Evolutionary conservation across 2,329 filamentous ascomycete genomes (phyloP).

Genomic region (Ophiocordyceps camponoti-floridani): DNA sequence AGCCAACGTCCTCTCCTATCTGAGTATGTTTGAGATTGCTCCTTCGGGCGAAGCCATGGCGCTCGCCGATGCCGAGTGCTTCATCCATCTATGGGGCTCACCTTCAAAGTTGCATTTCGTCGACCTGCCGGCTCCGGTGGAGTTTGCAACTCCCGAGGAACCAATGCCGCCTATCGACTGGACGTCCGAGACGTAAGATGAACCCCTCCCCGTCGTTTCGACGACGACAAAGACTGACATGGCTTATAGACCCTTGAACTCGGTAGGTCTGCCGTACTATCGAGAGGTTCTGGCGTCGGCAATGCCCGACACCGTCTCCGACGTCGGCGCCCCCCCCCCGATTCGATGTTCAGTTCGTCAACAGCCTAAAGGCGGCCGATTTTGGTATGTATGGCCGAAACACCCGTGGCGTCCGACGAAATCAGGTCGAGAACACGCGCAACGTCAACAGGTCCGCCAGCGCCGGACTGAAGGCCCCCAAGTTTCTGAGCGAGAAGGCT

Average conservation of each 20-base stretch:
- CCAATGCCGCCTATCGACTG: slow-evolving; percentile 45
- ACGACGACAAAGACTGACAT: slow-evolving; percentile 3
- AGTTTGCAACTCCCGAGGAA: slow-evolving; percentile 53
- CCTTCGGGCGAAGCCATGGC: slow-evolving; percentile 75
- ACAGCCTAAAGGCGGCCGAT: slow-evolving; percentile 51
- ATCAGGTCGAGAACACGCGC: slow-evolving; percentile 69
- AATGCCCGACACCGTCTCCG: slow-evolving; percentile 75
- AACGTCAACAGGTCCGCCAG: slow-evolving; percentile 39
- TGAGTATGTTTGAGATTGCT: slow-evolving; percentile 71
- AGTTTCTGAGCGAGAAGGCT: slow-evolving; percentile 88
- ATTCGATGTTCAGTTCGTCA: slow-evolving; percentile 52
- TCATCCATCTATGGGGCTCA: slow-evolving; percentile 77
- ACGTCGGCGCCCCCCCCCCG: slow-evolving; percentile 73
- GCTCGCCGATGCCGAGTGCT: slow-evolving; percentile 60
- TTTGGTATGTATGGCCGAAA: slow-evolving; percentile 68
- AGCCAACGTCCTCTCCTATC: slow-evolving; percentile 55
- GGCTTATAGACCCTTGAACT: slow-evolving; percentile 50
- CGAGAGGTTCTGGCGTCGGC: slow-evolving; percentile 72
- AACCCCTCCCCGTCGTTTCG: too few species aligned
- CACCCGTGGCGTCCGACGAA: slow-evolving; percentile 52
- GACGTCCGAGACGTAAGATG: slow-evolving; percentile 45
- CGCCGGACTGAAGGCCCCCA: slow-evolving; percentile 54
- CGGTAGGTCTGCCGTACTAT: slow-evolving; percentile 85
- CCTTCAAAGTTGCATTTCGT: slow-evolving; percentile 74
- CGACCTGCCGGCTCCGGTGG: slow-evolving; percentile 59